A percentile compares a stretch with the other conserved stretches of the same genome.
These are phyloP conservation scores for Lophiotrema nucula DNA, from an alignment of 495 filamentous ascomycete species.

Conservation along the genomic window DNA sequence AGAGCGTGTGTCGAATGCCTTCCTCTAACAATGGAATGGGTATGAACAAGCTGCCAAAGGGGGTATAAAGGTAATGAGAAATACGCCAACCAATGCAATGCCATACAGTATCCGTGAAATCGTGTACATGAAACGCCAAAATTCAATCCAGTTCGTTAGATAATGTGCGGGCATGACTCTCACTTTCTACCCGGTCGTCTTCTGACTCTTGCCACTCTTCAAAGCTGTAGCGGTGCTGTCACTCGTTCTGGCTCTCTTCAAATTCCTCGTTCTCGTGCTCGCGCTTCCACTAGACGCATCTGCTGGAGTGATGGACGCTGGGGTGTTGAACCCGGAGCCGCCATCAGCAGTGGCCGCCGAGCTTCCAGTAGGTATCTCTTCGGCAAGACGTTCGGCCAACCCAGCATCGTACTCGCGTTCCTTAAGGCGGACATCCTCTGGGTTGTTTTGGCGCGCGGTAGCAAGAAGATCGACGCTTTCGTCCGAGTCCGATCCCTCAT, in stretches of 20 bases:
- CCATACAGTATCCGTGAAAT: too few relatives aligned
- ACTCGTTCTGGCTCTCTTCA: conserved; percentile 31
- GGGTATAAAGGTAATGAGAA: too few relatives aligned
- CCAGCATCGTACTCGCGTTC: conserved; percentile 42
- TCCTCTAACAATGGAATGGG: too few relatives aligned
- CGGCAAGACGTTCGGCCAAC: conserved; percentile 41
- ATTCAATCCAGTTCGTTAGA: too few relatives aligned
- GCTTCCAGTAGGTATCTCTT: conserved; percentile 45
- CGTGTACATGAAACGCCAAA: too few relatives aligned
- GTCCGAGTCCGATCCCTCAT: conserved; percentile 7
- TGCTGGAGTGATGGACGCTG: neutral
- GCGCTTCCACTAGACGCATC: neutral
- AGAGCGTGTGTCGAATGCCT: too few relatives aligned
- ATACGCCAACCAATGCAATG: too few relatives aligned
- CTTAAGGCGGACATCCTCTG: conserved; percentile 26
- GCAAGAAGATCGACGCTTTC: conserved; percentile 40
- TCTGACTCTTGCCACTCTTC: conserved; percentile 6
- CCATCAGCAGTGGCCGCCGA: conserved; percentile 44
- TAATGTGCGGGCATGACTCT: too few relatives aligned
- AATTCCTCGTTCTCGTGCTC: conserved; percentile 1
- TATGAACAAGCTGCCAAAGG: too few relatives aligned
- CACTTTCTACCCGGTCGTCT: too few relatives aligned
- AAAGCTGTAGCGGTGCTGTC: conserved; percentile 18
- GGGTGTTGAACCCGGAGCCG: conserved; percentile 44
- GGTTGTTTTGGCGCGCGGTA: conserved; percentile 38